Conservation (phyloP, 2,329 filamentous ascomycete species). For the Harringtonia aguacate region DNA sequence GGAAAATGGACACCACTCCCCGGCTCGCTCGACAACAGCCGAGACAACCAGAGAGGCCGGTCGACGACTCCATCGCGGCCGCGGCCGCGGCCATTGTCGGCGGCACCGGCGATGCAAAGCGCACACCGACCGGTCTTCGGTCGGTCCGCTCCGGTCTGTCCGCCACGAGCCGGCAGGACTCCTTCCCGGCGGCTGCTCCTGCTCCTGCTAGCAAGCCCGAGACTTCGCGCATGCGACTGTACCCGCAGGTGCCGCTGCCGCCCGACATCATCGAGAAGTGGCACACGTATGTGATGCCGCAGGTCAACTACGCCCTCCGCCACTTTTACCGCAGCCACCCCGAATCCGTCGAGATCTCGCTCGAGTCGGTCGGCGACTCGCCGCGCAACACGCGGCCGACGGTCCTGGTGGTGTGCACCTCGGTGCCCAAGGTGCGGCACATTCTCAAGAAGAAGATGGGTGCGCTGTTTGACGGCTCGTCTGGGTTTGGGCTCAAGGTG, state of each 20-base stretch:
- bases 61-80: background rate
- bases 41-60: conserved; percentile 5
- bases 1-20: background rate
- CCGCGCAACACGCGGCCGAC: conserved; percentile 58
- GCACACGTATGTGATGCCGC: conserved; percentile 60
- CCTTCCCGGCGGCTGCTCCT: background rate
- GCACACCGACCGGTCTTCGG: too few species aligned
- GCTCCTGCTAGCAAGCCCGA: conserved; percentile 10
- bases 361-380: conserved; percentile 63
- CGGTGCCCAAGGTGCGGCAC: conserved; percentile 59
- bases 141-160: too few species aligned
- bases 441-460: conserved; percentile 60
- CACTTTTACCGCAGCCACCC: conserved; percentile 62
- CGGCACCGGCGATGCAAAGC: too few species aligned
- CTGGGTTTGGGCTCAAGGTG: conserved; percentile 14
- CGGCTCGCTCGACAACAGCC: too few species aligned
- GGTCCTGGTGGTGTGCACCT: conserved; percentile 67
- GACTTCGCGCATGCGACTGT: conserved; percentile 40
- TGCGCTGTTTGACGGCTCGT: conserved; percentile 48
- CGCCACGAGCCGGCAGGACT: background rate
- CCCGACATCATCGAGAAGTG: conserved; percentile 58
- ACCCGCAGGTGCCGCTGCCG: conserved; percentile 46
- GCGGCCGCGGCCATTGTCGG: background rate
- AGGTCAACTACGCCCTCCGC: conserved; percentile 60
- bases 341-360: conserved; percentile 68